Percentiles rank a stretch among this genome's conserved stretches.
These are phyloP conservation scores for Punctularia strigosozonata DNA, from an alignment of 768 basidiomycete species.

Conservation along the genomic window DNA sequence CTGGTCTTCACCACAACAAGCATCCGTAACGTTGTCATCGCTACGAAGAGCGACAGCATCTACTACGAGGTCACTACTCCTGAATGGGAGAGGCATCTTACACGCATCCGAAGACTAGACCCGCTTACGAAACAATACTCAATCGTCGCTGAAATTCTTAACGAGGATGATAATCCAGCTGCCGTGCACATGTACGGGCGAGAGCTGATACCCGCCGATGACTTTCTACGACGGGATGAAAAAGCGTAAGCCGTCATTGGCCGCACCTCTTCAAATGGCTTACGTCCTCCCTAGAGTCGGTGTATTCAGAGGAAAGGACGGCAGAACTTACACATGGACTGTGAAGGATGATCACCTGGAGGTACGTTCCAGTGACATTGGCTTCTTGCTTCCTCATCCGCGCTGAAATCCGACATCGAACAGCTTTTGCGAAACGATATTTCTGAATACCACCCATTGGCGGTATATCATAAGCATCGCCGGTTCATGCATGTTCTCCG, in stretches of 20 bases:
- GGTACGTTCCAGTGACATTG: constrained; percentile 6
- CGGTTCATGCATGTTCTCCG: constrained; percentile 21
- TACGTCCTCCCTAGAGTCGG: constrained; percentile 7
- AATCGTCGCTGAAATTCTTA: constrained; percentile 20
- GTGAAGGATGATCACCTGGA: constrained; percentile 10
- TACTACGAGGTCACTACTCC: constrained; percentile 30
- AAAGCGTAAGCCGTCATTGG: constrained; percentile 7
- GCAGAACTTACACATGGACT: constrained; percentile 17
- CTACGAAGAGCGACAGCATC: constrained; percentile 23
- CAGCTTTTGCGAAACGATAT: constrained; percentile 21
- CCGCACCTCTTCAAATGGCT: background rate
- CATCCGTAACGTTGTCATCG: constrained; percentile 24
- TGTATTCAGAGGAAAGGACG: constrained; percentile 16
- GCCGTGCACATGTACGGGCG: constrained; percentile 18
- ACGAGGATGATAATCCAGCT: constrained; percentile 17
- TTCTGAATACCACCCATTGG: constrained; percentile 18
- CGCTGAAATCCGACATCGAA: background rate
- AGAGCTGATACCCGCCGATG: constrained; percentile 14
- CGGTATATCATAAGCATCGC: constrained; percentile 21
- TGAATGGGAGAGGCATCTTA: constrained; percentile 22
- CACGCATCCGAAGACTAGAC: constrained; percentile 23
- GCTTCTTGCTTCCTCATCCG: background rate
- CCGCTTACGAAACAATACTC: constrained; percentile 17
- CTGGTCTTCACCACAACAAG: constrained; percentile 26
- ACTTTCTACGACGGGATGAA: constrained; percentile 20